Percentiles rank a stretch among this genome's conserved stretches.
These are phyloP conservation scores for Pichia deserticola DNA, from an alignment of 805 yeast species.

Conservation along the genomic window DNA sequence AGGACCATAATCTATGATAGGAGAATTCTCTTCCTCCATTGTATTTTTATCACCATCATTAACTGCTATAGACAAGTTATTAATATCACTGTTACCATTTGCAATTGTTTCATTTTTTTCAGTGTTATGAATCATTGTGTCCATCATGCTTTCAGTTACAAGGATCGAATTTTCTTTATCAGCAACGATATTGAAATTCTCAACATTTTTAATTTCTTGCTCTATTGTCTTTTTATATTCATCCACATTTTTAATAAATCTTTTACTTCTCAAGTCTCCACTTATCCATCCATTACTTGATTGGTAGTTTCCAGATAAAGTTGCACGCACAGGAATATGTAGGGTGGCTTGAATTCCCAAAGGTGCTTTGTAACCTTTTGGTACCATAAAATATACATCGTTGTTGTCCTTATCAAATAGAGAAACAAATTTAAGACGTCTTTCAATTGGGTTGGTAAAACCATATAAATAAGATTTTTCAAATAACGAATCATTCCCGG, in stretches of 20 bases:
- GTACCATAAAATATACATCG: constrained; percentile 1
- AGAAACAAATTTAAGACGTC: constrained; percentile 2
- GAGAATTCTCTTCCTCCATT: background rate
- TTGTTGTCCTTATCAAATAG: background rate
- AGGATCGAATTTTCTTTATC: background rate
- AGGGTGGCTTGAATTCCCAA: background rate
- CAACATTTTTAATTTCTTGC: background rate
- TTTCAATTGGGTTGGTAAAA: background rate
- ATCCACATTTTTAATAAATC: background rate
- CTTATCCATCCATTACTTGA: constrained; percentile 2
- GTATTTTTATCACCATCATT: background rate
- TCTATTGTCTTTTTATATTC: background rate
- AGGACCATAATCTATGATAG: constrained; percentile 23
- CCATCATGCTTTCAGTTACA: no score
- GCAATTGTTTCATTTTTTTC: no score
- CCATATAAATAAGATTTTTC: constrained; percentile 8
- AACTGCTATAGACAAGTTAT: background rate
- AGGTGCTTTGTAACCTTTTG: constrained; percentile 3
- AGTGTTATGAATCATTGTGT: no score
- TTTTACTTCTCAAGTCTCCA: background rate
- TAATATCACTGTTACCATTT: no score
- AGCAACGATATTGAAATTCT: background rate
- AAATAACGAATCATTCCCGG: constrained; percentile 3
- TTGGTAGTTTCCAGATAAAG: background rate
- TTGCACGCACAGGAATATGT: background rate